Base-by-base conservation (phyloP, 2,329 filamentous ascomycete species). In the Thielaviopsis populi region DNA sequence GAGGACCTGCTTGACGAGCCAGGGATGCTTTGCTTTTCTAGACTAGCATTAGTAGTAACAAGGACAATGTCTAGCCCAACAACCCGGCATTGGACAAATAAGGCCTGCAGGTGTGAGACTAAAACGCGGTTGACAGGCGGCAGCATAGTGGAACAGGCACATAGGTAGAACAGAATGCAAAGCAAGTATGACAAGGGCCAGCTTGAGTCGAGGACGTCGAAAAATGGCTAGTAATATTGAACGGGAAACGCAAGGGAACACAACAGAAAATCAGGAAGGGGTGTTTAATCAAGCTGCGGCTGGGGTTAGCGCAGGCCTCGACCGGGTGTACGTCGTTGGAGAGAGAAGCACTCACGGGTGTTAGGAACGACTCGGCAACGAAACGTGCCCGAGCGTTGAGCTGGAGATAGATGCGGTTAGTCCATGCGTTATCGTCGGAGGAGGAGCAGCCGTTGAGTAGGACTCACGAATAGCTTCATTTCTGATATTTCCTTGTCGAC, bases 401-500 rank as follows among this genome's bases (percentile, higher is more conserved):
- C 92, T 96, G 71, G 15, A 62, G 11, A 42, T n/a, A 50, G 3
- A 40, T 19, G 5, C 40, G 66, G 50, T 54, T 54, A 54, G 27
- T 17, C 24, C 24, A 7, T 4, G n/a, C n/a, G n/a, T n/a, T n/a
- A n/a, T n/a, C n/a, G n/a, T n/a, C n/a, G n/a, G n/a, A n/a, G n/a
- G n/a, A n/a, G n/a, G n/a, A n/a, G 24, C 5, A 7, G 27, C 24
- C 8, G 13, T 33, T 7, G 22, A 17, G 11, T 4, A 33, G 19
- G 53, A 79, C 89, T 69, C 82, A 96, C 92, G 76, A 99, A 99
- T 71, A 99, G 87, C 82, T 99, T 99, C 94, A 99, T 97, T 78
- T 99, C 95, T 2, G 94, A 97, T 66, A 99, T 99, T 76, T 99
- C 94, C 80, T 99, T 99, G 75, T 99, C 95, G 3, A 99, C 95